phyloP scores from a whole-genome alignment of 192 early-diverging fungal genomes.

The Pilaira anomala region DNA sequence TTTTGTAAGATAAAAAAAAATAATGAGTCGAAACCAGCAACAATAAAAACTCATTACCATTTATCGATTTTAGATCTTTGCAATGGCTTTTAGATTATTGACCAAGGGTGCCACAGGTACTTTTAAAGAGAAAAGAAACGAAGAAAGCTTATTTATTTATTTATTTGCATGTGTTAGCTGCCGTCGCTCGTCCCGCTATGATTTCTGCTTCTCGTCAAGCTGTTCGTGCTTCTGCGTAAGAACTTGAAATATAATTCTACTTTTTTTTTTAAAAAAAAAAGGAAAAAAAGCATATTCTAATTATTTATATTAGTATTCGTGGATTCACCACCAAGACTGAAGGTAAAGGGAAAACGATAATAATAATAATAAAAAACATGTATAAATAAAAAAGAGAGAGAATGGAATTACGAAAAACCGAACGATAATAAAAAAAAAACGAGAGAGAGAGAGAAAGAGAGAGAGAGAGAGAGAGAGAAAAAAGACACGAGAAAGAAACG shows the following conservation, averaged over 20 bases:
- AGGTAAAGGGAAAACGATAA: conserved; percentile 14
- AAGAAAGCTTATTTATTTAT: not conserved
- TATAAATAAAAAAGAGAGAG: too few relatives aligned
- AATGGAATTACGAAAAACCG: too few relatives aligned
- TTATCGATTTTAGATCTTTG: not conserved
- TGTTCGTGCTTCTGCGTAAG: conserved; percentile 24
- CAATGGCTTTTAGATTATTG: conserved; percentile 33
- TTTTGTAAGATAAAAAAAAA: too few relatives aligned
- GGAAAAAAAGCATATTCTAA: not conserved
- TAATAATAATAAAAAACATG: not conserved
- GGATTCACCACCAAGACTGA: conserved; percentile 23
- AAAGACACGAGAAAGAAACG: too few relatives aligned
- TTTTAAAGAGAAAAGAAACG: not conserved
- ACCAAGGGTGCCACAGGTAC: conserved; percentile 32
- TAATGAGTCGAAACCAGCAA: too few relatives aligned
- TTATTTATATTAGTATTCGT: conserved; percentile 25
- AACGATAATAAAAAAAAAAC: not conserved
- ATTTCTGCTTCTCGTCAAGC: conserved; percentile 23
- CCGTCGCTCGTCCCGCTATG: conserved; percentile 20
- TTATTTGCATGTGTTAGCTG: not conserved
- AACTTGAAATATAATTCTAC: not conserved
- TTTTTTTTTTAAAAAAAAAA: not conserved
- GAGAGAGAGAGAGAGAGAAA: too few relatives aligned
- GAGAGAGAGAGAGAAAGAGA: too few relatives aligned
- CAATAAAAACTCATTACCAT: too few relatives aligned